These are phyloP conservation scores for Talaromyces sp. DNA, from an alignment of 2,329 filamentous ascomycete genomes.

Conservation along the genomic window DNA sequence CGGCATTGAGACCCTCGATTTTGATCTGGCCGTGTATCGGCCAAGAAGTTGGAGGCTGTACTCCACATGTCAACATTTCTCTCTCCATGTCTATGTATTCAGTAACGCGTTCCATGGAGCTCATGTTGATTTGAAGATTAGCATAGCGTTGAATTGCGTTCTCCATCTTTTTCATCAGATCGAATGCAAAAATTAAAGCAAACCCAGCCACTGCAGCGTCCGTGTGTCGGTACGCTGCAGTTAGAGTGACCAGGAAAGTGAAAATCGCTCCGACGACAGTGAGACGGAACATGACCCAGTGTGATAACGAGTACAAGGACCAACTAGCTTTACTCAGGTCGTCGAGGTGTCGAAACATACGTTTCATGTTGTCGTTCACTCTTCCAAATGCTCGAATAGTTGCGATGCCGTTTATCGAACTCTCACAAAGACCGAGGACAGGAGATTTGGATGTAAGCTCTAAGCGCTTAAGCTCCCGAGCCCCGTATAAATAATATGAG, in stretches of 20 bases:
- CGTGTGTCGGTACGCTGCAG: slow-evolving; percentile 56
- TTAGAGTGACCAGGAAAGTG: slow-evolving; percentile 60
- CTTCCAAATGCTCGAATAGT: slow-evolving; percentile 74
- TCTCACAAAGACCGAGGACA: slow-evolving; percentile 73
- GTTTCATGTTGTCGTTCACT: slow-evolving; percentile 57
- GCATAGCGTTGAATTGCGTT: slow-evolving; percentile 64
- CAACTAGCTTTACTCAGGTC: slow-evolving; percentile 60
- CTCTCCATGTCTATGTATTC: slow-evolving; percentile 67
- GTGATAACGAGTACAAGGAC: slow-evolving; percentile 66
- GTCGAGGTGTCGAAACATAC: slow-evolving; percentile 67
- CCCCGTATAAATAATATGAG: slow-evolving; percentile 60
- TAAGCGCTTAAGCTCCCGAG: slow-evolving; percentile 68
- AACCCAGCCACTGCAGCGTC: slow-evolving; percentile 69
- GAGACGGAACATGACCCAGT: slow-evolving; percentile 73
- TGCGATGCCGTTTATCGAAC: slow-evolving; percentile 63
- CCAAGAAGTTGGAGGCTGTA: slow-evolving; percentile 64
- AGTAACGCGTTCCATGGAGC: slow-evolving; percentile 67
- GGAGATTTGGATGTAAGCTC: slow-evolving; percentile 73
- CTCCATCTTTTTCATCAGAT: slow-evolving; percentile 59
- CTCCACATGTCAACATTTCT: slow-evolving; percentile 53
- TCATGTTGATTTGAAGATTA: slow-evolving; percentile 71
- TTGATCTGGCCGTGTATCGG: slow-evolving; percentile 67
- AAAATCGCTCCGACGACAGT: slow-evolving; percentile 50
- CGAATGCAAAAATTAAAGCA: slow-evolving; percentile 65
- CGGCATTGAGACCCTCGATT: slow-evolving; percentile 65